Conservation (phyloP, 495 filamentous ascomycete species). For the Immersiella caudata region DNA sequence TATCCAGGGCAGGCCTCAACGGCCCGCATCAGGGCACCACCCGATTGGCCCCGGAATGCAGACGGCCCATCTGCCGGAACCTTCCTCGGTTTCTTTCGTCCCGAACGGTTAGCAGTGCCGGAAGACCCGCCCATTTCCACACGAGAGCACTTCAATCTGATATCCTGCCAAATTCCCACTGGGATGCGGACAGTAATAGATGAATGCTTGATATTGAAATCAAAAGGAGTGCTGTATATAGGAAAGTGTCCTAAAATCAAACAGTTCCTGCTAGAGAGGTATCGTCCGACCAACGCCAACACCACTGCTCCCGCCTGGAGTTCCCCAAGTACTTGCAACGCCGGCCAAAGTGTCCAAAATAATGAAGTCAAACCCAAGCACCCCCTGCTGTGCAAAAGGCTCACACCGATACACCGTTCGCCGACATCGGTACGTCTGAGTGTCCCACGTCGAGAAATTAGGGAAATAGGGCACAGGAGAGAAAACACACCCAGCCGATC, state of each 20-base stretch:
- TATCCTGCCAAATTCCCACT: neutral
- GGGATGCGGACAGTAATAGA: neutral
- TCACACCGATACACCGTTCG: constrained; percentile 1
- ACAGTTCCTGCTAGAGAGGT: neutral
- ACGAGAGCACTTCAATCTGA: neutral
- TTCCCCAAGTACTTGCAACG: neutral
- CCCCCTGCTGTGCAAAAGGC: neutral
- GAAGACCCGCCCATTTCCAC: neutral
- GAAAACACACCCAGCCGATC: neutral
- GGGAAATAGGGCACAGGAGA: neutral
- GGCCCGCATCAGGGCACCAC: neutral
- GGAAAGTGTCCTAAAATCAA: neutral
- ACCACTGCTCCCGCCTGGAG: neutral
- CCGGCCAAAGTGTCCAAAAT: neutral
- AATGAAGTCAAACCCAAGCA: neutral
- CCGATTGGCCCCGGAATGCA: constrained; percentile 13
- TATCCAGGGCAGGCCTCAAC: neutral
- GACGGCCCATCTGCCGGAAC: neutral
- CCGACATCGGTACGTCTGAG: neutral
- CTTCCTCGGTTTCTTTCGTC: neutral
- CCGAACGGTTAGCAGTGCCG: neutral
- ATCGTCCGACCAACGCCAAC: neutral
- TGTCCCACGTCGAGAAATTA: constrained; percentile 6
- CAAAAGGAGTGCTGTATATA: constrained; percentile 3
- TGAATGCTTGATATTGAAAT: neutral